Evolutionary conservation across 1,139 yeast species (phyloP), one percentile per base, ranked within the genome.

Genomic region (Zygoascus sp.): DNA sequence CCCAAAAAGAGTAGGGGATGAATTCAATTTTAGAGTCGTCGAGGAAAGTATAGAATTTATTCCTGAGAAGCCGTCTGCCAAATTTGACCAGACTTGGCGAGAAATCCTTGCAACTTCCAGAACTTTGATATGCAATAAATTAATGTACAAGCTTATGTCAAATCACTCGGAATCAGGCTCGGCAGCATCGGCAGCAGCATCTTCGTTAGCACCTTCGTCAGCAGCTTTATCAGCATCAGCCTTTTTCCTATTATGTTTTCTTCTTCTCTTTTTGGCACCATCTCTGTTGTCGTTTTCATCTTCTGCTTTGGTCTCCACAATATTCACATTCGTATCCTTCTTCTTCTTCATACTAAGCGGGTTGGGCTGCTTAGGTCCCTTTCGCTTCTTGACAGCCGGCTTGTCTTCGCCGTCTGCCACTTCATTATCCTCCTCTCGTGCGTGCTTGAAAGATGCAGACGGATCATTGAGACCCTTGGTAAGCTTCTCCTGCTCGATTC

Each of bases 311-410:
- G 53, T 30, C 28, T 41, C 44, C 15, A 22, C 44, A 15, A 32
- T 22, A 32, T 15, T 22, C 21, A 15, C 38, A n/a, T 5, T 21
- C 2, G 16, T 4, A 5, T 10, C 17, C 36, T 35, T 28, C 40
- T 64, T 63, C 67, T 78, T 80, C 69, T 86, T 88, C 35, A 86
- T 70, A 69, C 96, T 87, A 57, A 87, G 68, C 1, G 95, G 95
- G 61, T 87, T 86, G 3, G 95, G 94, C 17, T 76, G 86, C 58
- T 80, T 83, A 9, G 88, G 84, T 1, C 92, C 89, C 61, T 75
- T 81, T 58, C 77, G 74, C 65, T 76, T 80, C 62, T 74, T 77
- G 43, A 53, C 55, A 20, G 50, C 50, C 9, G 53, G 57, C 2
- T 49, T 58, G 2, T 53, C 63, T 2, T 53, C 63, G 1, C 46